A percentile compares a stretch with the other conserved stretches of the same genome.
phyloP scores from a whole-genome alignment of 169 alveolate species.

The Plasmodium coatneyi region DNA sequence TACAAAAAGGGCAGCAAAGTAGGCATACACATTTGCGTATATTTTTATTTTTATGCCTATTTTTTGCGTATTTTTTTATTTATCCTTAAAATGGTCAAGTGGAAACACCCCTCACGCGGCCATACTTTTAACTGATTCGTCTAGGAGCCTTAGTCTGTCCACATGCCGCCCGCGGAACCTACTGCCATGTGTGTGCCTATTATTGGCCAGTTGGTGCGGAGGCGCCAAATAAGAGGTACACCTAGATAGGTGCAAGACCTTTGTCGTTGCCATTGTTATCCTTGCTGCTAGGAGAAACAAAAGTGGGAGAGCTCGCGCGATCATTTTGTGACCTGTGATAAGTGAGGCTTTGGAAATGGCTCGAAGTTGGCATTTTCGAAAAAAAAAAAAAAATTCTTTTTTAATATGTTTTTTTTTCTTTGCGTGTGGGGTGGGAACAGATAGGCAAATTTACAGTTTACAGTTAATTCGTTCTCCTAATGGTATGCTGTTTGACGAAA shows the following conservation, averaged over 20 bases:
- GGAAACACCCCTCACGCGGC: neutral
- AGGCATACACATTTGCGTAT: neutral
- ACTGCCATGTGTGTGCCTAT: neutral
- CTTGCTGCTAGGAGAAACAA: constrained; percentile 11
- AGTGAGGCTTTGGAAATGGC: neutral
- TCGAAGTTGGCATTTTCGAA: constrained; percentile 18
- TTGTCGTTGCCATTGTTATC: neutral
- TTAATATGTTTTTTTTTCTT: neutral
- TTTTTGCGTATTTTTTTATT: neutral
- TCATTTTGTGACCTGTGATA: constrained; percentile 26
- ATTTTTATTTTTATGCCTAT: neutral
- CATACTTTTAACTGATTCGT: constrained; percentile 70
- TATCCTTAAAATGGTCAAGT: neutral
- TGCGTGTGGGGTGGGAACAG: neutral
- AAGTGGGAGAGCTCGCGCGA: constrained; percentile 8
- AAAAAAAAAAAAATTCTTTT: neutral
- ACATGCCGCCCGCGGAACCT: neutral
- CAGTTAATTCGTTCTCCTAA: neutral
- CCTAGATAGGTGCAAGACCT: neutral
- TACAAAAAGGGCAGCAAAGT: neutral
- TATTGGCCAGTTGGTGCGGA: neutral
- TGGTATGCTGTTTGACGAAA: neutral
- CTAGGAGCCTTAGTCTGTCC: constrained; percentile 32
- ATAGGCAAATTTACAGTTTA: neutral
- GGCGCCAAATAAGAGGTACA: constrained; percentile 11